Evolutionary conservation across 2,329 filamentous ascomycete genomes (phyloP).

Genomic region (Diaporthe citriasiana): DNA sequence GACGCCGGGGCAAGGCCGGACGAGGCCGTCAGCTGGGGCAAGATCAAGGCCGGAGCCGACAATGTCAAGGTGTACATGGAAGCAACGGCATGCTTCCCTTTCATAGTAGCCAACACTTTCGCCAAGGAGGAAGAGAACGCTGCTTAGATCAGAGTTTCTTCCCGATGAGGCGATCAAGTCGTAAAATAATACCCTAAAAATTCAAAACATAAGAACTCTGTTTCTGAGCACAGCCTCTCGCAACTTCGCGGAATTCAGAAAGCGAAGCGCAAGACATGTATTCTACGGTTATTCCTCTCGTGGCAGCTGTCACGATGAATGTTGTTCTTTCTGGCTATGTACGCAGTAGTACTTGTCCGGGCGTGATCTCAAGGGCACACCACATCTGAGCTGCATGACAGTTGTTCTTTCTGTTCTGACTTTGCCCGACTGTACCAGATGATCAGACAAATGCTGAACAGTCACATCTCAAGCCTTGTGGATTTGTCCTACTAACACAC

Average conservation of each 20-base stretch:
- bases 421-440: background rate
- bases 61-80: slow-evolving; percentile 88
- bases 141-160: slow-evolving; percentile 36
- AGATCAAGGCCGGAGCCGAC: slow-evolving; percentile 91
- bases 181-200: background rate
- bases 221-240: background rate
- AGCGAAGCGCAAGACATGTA: background rate
- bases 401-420: background rate
- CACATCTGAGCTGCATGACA: background rate
- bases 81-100: slow-evolving; percentile 74
- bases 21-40: slow-evolving; percentile 98
- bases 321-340: too few relatives aligned
- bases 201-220: background rate
- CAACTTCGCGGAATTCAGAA: too few relatives aligned
- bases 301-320: too few relatives aligned
- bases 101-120: slow-evolving; percentile 78
- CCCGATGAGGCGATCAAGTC: background rate
- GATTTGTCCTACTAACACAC: background rate
- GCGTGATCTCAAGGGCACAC: background rate
- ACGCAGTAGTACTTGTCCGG: background rate
- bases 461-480: background rate
- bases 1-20: slow-evolving; percentile 96
- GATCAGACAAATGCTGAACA: too few relatives aligned
- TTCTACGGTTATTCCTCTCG: background rate
- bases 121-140: slow-evolving; percentile 61